Conservation (phyloP, 192 early-diverging fungal species). For the Rhizophagus prolifer region DNA sequence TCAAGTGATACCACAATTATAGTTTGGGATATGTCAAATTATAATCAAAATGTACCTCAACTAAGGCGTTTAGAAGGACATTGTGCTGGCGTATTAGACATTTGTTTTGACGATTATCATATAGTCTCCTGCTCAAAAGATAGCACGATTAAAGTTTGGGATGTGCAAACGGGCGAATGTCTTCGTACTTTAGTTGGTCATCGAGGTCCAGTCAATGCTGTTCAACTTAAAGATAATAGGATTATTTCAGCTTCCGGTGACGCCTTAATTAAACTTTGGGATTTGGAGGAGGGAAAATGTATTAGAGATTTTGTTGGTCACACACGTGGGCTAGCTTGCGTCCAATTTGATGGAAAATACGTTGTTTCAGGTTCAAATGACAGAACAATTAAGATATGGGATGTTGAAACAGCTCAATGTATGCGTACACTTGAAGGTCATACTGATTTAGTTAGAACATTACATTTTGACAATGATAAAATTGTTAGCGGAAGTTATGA, state of each 20-base stretch:
- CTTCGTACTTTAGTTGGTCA: conserved; percentile 75
- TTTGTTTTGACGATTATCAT: conserved; percentile 71
- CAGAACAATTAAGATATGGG: conserved; percentile 82
- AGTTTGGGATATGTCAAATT: conserved; percentile 74
- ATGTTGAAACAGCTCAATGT: conserved; percentile 65
- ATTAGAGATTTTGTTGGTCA: conserved; percentile 80
- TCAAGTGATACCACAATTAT: conserved; percentile 84
- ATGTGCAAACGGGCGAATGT: conserved; percentile 57
- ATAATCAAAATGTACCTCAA: conserved; percentile 34
- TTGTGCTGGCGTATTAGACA: conserved; percentile 77
- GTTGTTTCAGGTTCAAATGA: conserved; percentile 84
- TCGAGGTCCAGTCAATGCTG: conserved; percentile 91
- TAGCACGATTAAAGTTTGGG: conserved; percentile 87
- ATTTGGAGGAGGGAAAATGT: conserved; percentile 64
- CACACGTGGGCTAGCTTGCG: conserved; percentile 76
- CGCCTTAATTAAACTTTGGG: conserved; percentile 77
- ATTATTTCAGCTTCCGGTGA: conserved; percentile 88
- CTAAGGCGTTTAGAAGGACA: conserved; percentile 69
- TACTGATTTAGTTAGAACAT: conserved; percentile 76
- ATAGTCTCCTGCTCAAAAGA: conserved; percentile 94
- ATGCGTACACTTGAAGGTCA: conserved; percentile 63
- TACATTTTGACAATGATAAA: conserved; percentile 77
- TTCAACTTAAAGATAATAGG: conserved; percentile 68
- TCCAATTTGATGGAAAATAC: conserved; percentile 76
- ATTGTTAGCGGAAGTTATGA: conserved; percentile 94